Evolutionary conservation across 495 filamentous ascomycete genomes (phyloP).

Genomic region (Hypoxylon trugodes): DNA sequence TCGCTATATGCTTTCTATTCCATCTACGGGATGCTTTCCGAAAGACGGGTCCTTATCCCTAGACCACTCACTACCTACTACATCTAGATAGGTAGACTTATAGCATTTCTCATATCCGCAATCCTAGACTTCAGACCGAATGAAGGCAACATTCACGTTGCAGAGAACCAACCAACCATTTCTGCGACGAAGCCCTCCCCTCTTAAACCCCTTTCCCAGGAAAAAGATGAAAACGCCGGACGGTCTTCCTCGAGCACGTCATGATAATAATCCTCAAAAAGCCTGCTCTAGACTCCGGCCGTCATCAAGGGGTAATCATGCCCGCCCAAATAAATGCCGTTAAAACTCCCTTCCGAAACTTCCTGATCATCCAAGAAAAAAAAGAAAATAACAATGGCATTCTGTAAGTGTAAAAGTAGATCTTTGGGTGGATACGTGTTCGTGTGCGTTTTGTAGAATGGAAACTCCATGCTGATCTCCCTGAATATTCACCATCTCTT

Average conservation of each 20-base stretch:
- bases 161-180: slow-evolving; percentile 19
- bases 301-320: slow-evolving; percentile 27
- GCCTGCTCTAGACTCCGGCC: slow-evolving; percentile 46
- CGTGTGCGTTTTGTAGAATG: slow-evolving; percentile 8
- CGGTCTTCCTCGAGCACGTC: slow-evolving; percentile 46
- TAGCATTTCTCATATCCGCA: slow-evolving; percentile 1
- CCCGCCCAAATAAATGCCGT: slow-evolving; percentile 27
- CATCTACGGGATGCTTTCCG: slow-evolving; percentile 12
- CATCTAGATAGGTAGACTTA: slow-evolving; percentile 11
- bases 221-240: slow-evolving; percentile 36
- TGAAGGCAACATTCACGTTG: slow-evolving; percentile 2
- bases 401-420: slow-evolving; percentile 36
- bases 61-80: slow-evolving; percentile 11
- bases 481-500: slow-evolving; percentile 7
- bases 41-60: neutral
- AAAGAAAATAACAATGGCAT: slow-evolving; percentile 29
- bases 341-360: slow-evolving; percentile 30
- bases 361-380: slow-evolving; percentile 26
- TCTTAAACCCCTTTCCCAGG: no score
- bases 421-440: slow-evolving; percentile 15
- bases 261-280: slow-evolving; percentile 36
- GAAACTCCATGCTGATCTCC: neutral
- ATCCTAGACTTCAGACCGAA: slow-evolving; percentile 8
- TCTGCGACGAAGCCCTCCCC: slow-evolving; percentile 10
- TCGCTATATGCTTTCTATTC: slow-evolving; percentile 31